Conservation (phyloP, 2,329 filamentous ascomycete genomes). For the Fusarium lateritium region DNA sequence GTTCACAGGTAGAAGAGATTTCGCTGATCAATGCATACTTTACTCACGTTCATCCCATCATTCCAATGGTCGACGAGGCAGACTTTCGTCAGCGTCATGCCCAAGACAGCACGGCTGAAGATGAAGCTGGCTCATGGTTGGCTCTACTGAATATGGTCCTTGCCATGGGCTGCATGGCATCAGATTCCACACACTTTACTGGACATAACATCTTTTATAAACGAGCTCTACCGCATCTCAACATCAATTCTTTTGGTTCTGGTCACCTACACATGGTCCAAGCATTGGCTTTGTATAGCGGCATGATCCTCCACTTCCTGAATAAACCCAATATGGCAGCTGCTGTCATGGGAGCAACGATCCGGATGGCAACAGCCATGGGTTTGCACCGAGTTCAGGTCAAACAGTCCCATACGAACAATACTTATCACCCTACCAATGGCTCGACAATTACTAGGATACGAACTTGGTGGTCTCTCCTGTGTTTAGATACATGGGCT, state of each 20-base stretch:
- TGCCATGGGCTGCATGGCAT: constrained; percentile 78
- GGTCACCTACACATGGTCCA: constrained; percentile 75
- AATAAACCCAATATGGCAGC: constrained; percentile 83
- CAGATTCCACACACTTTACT: constrained; percentile 77
- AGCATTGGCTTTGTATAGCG: constrained; percentile 77
- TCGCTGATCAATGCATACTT: constrained; percentile 74
- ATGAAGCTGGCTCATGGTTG: constrained; percentile 74
- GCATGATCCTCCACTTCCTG: constrained; percentile 83
- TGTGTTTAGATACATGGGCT: constrained; percentile 82
- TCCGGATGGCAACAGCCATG: constrained; percentile 80
- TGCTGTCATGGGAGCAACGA: constrained; percentile 78
- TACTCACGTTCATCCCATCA: constrained; percentile 78
- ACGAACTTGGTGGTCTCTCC: constrained; percentile 82
- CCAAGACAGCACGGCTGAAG: constrained; percentile 61
- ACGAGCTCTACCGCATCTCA: constrained; percentile 76
- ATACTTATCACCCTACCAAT: constrained; percentile 61
- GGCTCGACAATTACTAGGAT: neutral
- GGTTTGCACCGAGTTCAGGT: constrained; percentile 75
- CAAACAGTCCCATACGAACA: constrained; percentile 2
- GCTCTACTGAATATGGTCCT: constrained; percentile 83
- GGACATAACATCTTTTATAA: constrained; percentile 68
- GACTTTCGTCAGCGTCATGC: constrained; percentile 64
- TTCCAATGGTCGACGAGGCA: constrained; percentile 81
- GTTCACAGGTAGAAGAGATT: neutral
- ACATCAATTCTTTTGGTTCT: constrained; percentile 75